Conservation (phyloP, 164 flowering plant species). For the Liriodendron chinense region DNA sequence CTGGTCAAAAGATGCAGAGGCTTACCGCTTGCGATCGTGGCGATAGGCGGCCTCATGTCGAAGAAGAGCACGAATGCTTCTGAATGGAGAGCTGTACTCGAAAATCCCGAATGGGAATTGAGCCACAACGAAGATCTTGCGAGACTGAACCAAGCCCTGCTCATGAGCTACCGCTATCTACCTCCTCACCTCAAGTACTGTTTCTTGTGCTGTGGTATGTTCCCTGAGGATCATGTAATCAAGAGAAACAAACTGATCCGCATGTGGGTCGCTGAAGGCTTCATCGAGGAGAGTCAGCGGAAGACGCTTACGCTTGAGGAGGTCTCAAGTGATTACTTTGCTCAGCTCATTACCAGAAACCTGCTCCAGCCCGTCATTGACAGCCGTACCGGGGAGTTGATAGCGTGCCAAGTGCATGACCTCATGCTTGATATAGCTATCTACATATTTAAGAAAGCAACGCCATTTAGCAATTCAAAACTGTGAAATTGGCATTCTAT, state of each 20-base stretch:
- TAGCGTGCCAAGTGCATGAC: conserved; percentile 38
- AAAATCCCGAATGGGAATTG: not conserved
- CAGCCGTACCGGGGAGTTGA: too few relatives aligned
- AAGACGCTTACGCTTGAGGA: conserved; percentile 44
- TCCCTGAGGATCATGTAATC: conserved; percentile 35
- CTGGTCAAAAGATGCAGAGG: conserved; percentile 1
- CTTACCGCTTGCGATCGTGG: conserved; percentile 6
- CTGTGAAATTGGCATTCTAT: conserved; percentile 11
- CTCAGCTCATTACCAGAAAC: conserved; percentile 38
- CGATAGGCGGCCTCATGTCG: conserved; percentile 3
- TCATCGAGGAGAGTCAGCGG: conserved; percentile 28
- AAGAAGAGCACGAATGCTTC: not conserved
- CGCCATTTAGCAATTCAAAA: conserved; percentile 25
- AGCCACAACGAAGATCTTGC: not conserved
- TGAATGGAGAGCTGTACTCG: not conserved
- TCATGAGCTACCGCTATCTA: not conserved
- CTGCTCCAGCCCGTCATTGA: conserved; percentile 22
- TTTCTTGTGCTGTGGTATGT: conserved; percentile 27
- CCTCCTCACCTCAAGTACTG: conserved; percentile 1
- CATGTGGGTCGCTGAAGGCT: conserved; percentile 58
- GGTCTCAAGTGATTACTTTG: conserved; percentile 42
- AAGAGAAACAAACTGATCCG: conserved; percentile 34
- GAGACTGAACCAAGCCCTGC: not conserved
- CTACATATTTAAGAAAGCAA: conserved; percentile 18
- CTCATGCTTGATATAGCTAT: conserved; percentile 40